A percentile compares a stretch with the other conserved stretches of the same genome.
Evolutionary conservation across 495 filamentous ascomycete genomes (phyloP).

Genomic region (Cenococcum geophilum): DNA sequence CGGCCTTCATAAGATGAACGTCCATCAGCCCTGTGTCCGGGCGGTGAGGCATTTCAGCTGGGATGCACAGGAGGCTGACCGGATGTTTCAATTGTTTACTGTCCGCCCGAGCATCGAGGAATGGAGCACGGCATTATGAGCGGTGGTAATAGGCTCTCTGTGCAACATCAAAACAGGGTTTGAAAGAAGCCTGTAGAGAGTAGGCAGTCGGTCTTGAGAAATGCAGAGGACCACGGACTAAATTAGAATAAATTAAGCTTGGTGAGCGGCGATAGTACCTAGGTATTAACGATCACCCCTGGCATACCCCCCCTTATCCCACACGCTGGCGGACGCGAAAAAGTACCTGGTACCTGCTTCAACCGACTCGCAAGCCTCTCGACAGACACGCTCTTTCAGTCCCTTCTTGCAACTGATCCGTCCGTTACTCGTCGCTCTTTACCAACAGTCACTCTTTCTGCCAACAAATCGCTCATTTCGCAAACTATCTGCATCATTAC

Average conservation of each 20-base stretch:
- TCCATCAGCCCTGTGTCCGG: constrained; percentile 27
- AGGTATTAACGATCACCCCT: constrained; percentile 9
- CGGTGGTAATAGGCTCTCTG: neutral
- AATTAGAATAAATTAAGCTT: constrained; percentile 27
- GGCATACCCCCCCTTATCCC: constrained; percentile 26
- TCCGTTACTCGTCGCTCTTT: constrained; percentile 13
- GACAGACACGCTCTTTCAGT: constrained; percentile 9
- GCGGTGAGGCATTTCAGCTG: constrained; percentile 9
- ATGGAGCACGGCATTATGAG: neutral
- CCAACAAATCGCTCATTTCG: constrained; percentile 3
- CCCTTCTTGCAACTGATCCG: neutral
- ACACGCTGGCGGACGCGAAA: constrained; percentile 15
- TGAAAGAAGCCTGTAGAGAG: neutral
- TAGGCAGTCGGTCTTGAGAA: constrained; percentile 7
- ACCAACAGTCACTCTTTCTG: constrained; percentile 2
- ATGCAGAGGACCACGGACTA: constrained; percentile 17
- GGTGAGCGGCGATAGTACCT: constrained; percentile 20
- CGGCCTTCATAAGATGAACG: constrained; percentile 15
- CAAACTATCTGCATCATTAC: neutral
- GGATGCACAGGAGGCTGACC: constrained; percentile 3
- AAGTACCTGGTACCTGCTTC: constrained; percentile 23
- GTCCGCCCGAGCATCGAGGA: constrained; percentile 1
- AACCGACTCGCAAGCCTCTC: constrained; percentile 16
- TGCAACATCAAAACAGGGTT: neutral
- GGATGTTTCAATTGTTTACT: neutral